A percentile compares a stretch with the other conserved stretches of the same genome.
Conservation (phyloP, 1,284 basidiomycete genomes). For the Naganishia sp. region DNA sequence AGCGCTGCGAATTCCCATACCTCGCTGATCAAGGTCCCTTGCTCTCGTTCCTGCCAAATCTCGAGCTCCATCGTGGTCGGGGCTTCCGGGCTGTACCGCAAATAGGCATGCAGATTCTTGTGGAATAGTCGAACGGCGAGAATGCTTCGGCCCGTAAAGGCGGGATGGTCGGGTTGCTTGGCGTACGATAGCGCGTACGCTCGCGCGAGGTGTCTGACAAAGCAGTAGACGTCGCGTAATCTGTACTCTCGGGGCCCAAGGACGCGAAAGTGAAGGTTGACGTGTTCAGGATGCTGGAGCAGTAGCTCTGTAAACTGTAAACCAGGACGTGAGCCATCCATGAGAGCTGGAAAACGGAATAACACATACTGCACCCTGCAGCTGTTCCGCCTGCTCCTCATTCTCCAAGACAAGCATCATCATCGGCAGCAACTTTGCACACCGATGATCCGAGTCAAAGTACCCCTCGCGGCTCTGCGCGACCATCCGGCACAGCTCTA, state of each 20-base stretch:
- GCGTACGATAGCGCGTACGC: constrained; percentile 1
- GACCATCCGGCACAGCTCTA: constrained; percentile 2
- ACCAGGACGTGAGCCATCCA: neutral
- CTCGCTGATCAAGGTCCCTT: constrained; percentile 12
- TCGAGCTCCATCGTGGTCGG: constrained; percentile 5
- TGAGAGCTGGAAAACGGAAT: neutral
- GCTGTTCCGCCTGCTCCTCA: neutral
- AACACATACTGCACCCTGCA: neutral
- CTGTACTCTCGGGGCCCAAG: neutral
- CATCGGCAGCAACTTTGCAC: constrained; percentile 6
- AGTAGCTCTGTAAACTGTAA: neutral
- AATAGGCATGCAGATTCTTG: constrained; percentile 9
- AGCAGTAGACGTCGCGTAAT: constrained; percentile 3
- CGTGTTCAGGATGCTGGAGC: neutral
- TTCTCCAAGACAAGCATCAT: constrained; percentile 9
- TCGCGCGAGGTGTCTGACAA: constrained; percentile 5
- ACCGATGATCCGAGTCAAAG: constrained; percentile 11
- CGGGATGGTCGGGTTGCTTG: constrained; percentile 3
- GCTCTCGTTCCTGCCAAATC: neutral
- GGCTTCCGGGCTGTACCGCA: constrained; percentile 13
- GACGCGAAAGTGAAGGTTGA: constrained; percentile 7
- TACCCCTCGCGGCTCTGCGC: constrained; percentile 15
- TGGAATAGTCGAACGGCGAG: constrained; percentile 4
- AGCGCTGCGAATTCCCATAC: constrained; percentile 9
- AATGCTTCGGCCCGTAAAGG: constrained; percentile 11